Conservation (phyloP, 2,329 filamentous ascomycete genomes). For the Aspergillus sp. region DNA sequence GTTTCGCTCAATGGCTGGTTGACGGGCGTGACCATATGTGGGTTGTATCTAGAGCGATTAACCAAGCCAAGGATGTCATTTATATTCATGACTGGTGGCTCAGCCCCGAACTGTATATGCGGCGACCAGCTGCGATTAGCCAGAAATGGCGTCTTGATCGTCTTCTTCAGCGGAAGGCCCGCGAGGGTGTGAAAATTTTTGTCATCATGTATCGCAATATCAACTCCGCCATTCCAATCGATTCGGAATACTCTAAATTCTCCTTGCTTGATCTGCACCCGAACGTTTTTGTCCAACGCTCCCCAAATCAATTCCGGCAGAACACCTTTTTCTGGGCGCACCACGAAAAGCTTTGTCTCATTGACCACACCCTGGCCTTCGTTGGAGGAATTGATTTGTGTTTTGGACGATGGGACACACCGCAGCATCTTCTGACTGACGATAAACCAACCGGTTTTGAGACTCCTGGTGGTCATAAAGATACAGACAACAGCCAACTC, state of each 20-base stretch:
- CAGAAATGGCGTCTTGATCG: conserved; percentile 97
- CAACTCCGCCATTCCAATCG: conserved; percentile 93
- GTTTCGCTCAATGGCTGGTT: conserved; percentile 94
- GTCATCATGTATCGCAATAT: conserved; percentile 98
- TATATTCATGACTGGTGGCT: conserved; percentile 99
- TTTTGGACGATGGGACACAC: conserved; percentile 96
- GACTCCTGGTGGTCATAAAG: conserved; percentile 70
- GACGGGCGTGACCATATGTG: conserved; percentile 99
- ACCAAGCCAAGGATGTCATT: conserved; percentile 95
- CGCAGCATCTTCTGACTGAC: conserved; percentile 85
- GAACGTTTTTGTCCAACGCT: conserved; percentile 93
- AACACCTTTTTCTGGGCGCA: conserved; percentile 99
- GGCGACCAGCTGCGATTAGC: conserved; percentile 88
- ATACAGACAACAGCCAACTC: conserved; percentile 88
- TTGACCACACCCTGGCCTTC: conserved; percentile 95
- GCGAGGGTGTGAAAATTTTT: conserved; percentile 95
- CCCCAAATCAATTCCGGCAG: conserved; percentile 96
- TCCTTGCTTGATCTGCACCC: conserved; percentile 92
- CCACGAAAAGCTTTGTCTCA: conserved; percentile 95
- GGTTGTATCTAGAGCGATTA: conserved; percentile 95
- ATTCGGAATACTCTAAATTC: conserved; percentile 97
- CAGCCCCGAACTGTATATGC: conserved; percentile 92
- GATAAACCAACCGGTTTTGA: conserved; percentile 97
- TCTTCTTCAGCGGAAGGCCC: conserved; percentile 87
- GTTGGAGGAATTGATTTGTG: conserved; percentile 94